phyloP scores from a whole-genome alignment of 805 yeast genomes.

The Saccharomyces eubayanus region DNA sequence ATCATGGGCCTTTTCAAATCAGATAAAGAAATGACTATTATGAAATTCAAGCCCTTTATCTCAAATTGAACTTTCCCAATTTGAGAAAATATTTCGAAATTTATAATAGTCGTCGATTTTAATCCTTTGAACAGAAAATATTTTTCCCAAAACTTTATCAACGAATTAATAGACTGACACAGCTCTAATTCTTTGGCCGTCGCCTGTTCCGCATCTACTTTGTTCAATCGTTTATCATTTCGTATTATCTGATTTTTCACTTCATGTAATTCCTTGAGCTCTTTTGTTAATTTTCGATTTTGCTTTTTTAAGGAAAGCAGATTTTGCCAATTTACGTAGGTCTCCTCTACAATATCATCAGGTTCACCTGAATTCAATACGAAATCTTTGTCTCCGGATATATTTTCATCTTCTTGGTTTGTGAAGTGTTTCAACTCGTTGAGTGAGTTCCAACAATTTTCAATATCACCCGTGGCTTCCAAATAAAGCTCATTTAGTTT shows the following conservation, averaged over 20 bases:
- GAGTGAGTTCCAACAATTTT: conserved; percentile 19
- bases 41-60: neutral
- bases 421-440: conserved; percentile 15
- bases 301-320: conserved; percentile 3
- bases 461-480: conserved; percentile 17
- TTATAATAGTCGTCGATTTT: neutral
- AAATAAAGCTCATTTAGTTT: conserved; percentile 18
- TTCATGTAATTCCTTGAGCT: conserved; percentile 4
- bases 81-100: conserved; percentile 17
- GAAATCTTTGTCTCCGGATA: conserved; percentile 1
- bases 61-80: conserved; percentile 19
- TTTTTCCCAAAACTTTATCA: conserved; percentile 8
- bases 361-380: conserved; percentile 2
- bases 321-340: conserved; percentile 8
- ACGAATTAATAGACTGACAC: neutral
- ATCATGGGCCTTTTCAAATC: conserved; percentile 1
- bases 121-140: neutral
- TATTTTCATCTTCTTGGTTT: conserved; percentile 4
- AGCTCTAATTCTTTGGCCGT: neutral
- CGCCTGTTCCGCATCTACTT: neutral
- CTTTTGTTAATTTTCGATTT: conserved; percentile 3
- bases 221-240: neutral
- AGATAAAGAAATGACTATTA: conserved; percentile 8
- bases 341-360: conserved; percentile 5
- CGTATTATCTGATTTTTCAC: neutral